Percentiles rank a stretch among this genome's conserved stretches.
phyloP scores from a whole-genome alignment of 345 rosid species.

The Arabis alpina region DNA sequence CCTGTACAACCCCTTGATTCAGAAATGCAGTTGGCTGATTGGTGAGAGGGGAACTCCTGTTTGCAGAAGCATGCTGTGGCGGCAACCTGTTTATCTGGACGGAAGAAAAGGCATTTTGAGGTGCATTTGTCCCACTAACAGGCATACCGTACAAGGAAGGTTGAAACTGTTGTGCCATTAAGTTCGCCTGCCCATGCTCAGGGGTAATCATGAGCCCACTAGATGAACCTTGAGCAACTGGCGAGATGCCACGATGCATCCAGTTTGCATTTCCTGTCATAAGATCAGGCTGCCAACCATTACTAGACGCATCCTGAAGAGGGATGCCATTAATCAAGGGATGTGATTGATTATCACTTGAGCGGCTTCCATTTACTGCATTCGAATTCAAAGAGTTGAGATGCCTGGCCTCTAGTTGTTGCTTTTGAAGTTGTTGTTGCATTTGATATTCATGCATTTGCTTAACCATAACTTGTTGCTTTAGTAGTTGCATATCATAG shows the following conservation, averaged over 20 bases:
- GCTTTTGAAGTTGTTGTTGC: conserved; percentile 65
- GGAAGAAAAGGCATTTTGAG: conserved; percentile 51
- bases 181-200: conserved; percentile 60
- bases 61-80: conserved; percentile 50
- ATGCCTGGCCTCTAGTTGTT: conserved; percentile 61
- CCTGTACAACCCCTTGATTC: conserved; percentile 54
- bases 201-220: conserved; percentile 60
- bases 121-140: conserved; percentile 52
- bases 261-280: conserved; percentile 58
- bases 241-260: conserved; percentile 53
- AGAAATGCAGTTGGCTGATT: conserved; percentile 54
- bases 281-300: conserved; percentile 67
- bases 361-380: conserved; percentile 53
- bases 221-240: conserved; percentile 63
- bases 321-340: conserved; percentile 65
- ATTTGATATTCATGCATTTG: conserved; percentile 83
- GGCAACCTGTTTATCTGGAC: conserved; percentile 58
- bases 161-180: conserved; percentile 64
- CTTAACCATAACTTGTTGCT: conserved; percentile 71
- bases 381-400: conserved; percentile 53
- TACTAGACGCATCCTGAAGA: conserved; percentile 60
- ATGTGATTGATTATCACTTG: conserved; percentile 47
- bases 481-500: conserved; percentile 75
- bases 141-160: conserved; percentile 76
- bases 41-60: conserved; percentile 52